phyloP scores from a whole-genome alignment of 768 basidiomycete species.

The Xerocomellus dryophilus region DNA sequence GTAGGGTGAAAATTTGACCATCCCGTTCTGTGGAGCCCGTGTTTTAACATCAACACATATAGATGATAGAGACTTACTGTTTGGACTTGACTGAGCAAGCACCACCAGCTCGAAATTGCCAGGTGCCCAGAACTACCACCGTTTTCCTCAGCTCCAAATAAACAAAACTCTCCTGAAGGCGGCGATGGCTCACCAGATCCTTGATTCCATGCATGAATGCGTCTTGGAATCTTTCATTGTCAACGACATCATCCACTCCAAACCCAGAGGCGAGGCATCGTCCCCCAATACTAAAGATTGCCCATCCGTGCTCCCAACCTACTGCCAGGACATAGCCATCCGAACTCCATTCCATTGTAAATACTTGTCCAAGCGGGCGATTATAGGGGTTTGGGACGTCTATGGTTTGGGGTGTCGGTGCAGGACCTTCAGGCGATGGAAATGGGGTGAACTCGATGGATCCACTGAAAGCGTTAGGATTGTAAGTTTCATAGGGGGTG shows the following conservation, averaged over 20 bases:
- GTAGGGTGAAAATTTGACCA: conserved; percentile 78
- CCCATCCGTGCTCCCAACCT: conserved; percentile 90
- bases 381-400: conserved; percentile 61
- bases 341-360: conserved; percentile 83
- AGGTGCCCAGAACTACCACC: conserved; percentile 81
- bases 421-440: conserved; percentile 57
- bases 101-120: conserved; percentile 89
- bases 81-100: conserved; percentile 53
- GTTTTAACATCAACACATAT: not conserved
- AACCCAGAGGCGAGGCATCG: conserved; percentile 80
- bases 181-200: conserved; percentile 53
- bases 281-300: conserved; percentile 85
- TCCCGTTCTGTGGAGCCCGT: conserved; percentile 43
- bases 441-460: conserved; percentile 64
- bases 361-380: conserved; percentile 58
- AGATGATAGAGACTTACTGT: conserved; percentile 39
- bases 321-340: conserved; percentile 95
- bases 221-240: conserved; percentile 68
- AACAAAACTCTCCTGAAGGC: not conserved
- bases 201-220: conserved; percentile 80
- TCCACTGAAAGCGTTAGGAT: conserved; percentile 43
- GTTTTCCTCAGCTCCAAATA: conserved; percentile 1
- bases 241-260: conserved; percentile 60
- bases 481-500: not conserved
- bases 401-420: conserved; percentile 59